phyloP scores from a whole-genome alignment of 192 early-diverging fungal species.

The Entophlyctis luteolus region DNA sequence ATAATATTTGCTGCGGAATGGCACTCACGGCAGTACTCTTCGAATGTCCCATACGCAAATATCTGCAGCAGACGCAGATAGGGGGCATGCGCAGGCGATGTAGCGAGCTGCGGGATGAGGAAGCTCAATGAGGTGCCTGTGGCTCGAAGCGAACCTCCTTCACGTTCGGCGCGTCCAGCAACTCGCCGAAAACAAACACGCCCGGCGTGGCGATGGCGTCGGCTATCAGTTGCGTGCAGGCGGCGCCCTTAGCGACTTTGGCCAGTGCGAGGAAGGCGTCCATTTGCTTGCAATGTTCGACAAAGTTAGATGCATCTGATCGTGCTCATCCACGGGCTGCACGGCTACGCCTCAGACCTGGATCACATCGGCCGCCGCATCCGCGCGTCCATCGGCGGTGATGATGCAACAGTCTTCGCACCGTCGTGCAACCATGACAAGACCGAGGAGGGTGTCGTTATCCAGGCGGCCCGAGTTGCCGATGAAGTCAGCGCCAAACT shows the following conservation, averaged over 20 bases:
- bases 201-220: constrained; percentile 68
- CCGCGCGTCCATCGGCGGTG: not conserved
- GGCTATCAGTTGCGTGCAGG: constrained; percentile 64
- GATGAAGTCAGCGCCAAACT: not conserved
- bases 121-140: not conserved
- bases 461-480: not conserved
- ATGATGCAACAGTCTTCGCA: not conserved
- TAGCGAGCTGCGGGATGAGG: constrained; percentile 12
- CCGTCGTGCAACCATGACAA: not conserved
- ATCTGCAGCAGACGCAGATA: constrained; percentile 58
- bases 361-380: not conserved
- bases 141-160: constrained; percentile 63
- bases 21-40: constrained; percentile 66
- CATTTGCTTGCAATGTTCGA: too few species aligned
- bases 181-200: constrained; percentile 75
- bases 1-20: too few species aligned
- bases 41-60: constrained; percentile 80
- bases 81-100: constrained; percentile 24
- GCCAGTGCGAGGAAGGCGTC: constrained; percentile 70
- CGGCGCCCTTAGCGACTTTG: constrained; percentile 75
- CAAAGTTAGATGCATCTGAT: too few species aligned
- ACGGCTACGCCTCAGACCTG: constrained; percentile 4
- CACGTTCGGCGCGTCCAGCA: constrained; percentile 67
- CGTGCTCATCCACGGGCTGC: constrained; percentile 12
- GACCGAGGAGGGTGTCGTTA: not conserved